These are phyloP conservation scores for Hypericum perforatum DNA, from an alignment of 345 rosid species.

Conservation along the genomic window DNA sequence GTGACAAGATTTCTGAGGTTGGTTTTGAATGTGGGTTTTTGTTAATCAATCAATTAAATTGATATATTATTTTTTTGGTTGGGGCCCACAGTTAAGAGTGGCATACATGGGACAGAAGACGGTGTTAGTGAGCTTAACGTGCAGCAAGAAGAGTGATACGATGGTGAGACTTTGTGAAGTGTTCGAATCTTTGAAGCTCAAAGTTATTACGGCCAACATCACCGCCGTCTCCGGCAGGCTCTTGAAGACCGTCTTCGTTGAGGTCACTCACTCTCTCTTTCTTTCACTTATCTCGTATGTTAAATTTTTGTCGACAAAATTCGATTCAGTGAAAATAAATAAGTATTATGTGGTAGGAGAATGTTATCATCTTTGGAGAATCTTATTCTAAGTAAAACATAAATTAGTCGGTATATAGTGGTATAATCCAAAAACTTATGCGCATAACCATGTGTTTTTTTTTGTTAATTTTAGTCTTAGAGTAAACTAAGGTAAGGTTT, in stretches of 20 bases:
- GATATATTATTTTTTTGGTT: slow-evolving; percentile 4
- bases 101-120: slow-evolving; percentile 64
- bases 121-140: slow-evolving; percentile 67
- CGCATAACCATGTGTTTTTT: too few species aligned
- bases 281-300: background rate
- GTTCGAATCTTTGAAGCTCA: slow-evolving; percentile 71
- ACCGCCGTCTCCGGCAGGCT: slow-evolving; percentile 64
- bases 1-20: too few species aligned
- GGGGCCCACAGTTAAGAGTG: slow-evolving; percentile 46
- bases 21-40: too few species aligned
- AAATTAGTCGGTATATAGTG: too few species aligned
- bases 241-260: slow-evolving; percentile 63
- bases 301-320: too few species aligned
- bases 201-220: slow-evolving; percentile 66
- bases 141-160: slow-evolving; percentile 68
- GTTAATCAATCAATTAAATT: background rate
- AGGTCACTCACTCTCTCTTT: slow-evolving; percentile 36
- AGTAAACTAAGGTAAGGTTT: too few species aligned
- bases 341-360: too few species aligned
- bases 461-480: too few species aligned
- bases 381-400: too few species aligned
- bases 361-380: too few species aligned
- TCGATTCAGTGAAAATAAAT: too few species aligned
- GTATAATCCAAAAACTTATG: too few species aligned
- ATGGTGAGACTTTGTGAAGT: slow-evolving; percentile 81